phyloP scores from a whole-genome alignment of 306 rosid genomes.

The Dalbergia cultrata region DNA sequence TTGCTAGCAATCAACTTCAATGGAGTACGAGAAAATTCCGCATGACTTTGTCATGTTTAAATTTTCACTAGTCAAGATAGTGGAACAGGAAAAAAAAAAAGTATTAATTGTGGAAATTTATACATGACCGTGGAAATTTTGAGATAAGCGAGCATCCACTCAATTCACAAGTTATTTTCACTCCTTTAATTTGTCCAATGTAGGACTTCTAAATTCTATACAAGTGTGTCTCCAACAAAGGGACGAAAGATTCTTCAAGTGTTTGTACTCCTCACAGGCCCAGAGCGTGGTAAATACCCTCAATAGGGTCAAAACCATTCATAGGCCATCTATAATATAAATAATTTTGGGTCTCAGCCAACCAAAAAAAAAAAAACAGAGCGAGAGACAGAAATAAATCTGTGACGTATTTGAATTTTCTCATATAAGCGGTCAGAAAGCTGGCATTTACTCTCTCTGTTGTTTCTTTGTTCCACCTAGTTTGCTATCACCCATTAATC shows the following conservation, averaged over 20 bases:
- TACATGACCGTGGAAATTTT: too few relatives aligned
- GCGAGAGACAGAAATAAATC: neutral
- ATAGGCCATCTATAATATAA: neutral
- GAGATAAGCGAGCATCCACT: neutral
- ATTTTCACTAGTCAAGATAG: too few relatives aligned
- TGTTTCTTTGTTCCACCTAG: neutral
- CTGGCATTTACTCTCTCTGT: neutral
- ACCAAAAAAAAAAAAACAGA: neutral
- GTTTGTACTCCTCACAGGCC: neutral
- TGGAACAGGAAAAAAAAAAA: too few relatives aligned
- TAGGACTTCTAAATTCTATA: neutral
- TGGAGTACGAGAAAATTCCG: too few relatives aligned
- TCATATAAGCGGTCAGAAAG: constrained; percentile 1
- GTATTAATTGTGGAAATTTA: too few relatives aligned
- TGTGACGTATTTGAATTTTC: neutral
- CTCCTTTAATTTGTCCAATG: neutral
- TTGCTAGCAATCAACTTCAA: neutral
- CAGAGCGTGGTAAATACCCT: neutral
- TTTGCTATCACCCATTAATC: neutral
- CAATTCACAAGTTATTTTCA: too few relatives aligned
- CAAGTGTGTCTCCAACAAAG: neutral
- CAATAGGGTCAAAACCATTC: neutral
- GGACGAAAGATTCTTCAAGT: neutral
- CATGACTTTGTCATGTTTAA: too few relatives aligned
- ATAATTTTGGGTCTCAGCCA: neutral